Evolutionary conservation across 495 filamentous ascomycete genomes (phyloP).

Genomic region (Aspergillus funiculosus): DNA sequence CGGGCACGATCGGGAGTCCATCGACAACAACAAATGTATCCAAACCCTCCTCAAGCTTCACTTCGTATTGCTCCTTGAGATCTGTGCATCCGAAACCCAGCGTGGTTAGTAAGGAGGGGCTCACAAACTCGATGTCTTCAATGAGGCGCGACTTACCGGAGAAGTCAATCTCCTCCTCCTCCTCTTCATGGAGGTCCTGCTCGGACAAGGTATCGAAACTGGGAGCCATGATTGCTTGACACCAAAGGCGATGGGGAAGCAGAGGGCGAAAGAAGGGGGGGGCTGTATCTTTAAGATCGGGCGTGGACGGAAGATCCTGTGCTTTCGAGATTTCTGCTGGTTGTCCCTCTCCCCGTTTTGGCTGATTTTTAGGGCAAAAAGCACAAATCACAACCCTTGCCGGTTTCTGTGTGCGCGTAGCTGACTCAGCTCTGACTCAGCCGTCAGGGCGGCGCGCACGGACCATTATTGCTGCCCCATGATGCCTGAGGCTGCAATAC

Average conservation of each 20-base stretch:
- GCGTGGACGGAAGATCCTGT: slow-evolving; percentile 15
- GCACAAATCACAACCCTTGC: slow-evolving; percentile 32
- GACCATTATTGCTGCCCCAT: not conserved
- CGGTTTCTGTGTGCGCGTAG: slow-evolving; percentile 33
- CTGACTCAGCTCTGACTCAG: slow-evolving; percentile 33
- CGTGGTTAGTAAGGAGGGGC: slow-evolving; percentile 30
- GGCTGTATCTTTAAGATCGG: slow-evolving; percentile 10
- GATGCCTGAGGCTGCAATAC: slow-evolving; percentile 4
- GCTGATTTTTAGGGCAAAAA: slow-evolving; percentile 37
- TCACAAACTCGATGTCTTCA: slow-evolving; percentile 5
- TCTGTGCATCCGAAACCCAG: slow-evolving; percentile 44
- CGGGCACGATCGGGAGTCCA: slow-evolving; percentile 77
- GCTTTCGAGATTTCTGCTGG: slow-evolving; percentile 19
- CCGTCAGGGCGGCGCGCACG: not conserved
- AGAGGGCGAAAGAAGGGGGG: slow-evolving; percentile 13
- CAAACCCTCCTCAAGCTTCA: slow-evolving; percentile 89
- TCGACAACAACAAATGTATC: slow-evolving; percentile 95
- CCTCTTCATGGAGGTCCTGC: slow-evolving; percentile 78
- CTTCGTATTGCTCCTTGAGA: slow-evolving; percentile 85
- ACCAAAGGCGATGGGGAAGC: slow-evolving; percentile 24
- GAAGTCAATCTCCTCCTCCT: slow-evolving; percentile 89
- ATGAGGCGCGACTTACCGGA: slow-evolving; percentile 50
- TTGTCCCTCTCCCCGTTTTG: slow-evolving; percentile 25
- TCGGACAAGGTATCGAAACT: slow-evolving; percentile 68
- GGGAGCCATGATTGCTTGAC: slow-evolving; percentile 56